Percentiles rank a stretch among this genome's conserved stretches.
Conservation (phyloP, 192 early-diverging fungal species). For the Gorgonomyces haynaldii region DNA sequence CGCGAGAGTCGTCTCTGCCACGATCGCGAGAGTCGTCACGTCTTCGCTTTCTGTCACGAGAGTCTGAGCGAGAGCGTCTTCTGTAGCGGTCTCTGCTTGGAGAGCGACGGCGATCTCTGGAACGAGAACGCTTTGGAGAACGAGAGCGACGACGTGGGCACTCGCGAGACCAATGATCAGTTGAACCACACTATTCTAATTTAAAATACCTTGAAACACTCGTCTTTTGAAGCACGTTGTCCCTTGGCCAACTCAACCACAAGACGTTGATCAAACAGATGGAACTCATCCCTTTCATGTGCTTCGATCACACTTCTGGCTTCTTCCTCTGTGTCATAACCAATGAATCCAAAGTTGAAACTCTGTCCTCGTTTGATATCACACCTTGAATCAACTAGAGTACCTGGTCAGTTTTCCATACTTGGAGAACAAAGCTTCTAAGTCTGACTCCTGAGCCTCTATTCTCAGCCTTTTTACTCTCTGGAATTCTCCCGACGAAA, state of each 20-base stretch:
- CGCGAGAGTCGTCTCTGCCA: constrained; percentile 2
- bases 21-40: no score
- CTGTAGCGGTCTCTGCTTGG: no score
- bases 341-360: constrained; percentile 39
- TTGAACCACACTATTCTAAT: constrained; percentile 18
- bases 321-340: constrained; percentile 34
- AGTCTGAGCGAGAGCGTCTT: constrained; percentile 18
- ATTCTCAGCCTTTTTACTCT: background rate
- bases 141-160: constrained; percentile 22
- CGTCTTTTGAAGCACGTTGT: background rate
- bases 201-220: constrained; percentile 16
- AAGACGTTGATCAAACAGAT: constrained; percentile 10
- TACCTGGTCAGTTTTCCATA: constrained; percentile 31
- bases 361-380: constrained; percentile 27
- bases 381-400: constrained; percentile 9
- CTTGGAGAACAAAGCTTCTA: constrained; percentile 39
- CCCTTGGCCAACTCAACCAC: constrained; percentile 24
- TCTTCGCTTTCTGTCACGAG: no score
- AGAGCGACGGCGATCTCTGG: no score
- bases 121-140: constrained; percentile 4
- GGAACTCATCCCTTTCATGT: constrained; percentile 2
- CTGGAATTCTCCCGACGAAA: constrained; percentile 10
- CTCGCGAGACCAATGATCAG: constrained; percentile 20
- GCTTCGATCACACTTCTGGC: constrained; percentile 23
- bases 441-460: constrained; percentile 16